Evolutionary conservation across 2,329 filamentous ascomycete genomes (phyloP), one percentile per base, ranked within the genome.

Genomic region (Aureobasidium sp.): DNA sequence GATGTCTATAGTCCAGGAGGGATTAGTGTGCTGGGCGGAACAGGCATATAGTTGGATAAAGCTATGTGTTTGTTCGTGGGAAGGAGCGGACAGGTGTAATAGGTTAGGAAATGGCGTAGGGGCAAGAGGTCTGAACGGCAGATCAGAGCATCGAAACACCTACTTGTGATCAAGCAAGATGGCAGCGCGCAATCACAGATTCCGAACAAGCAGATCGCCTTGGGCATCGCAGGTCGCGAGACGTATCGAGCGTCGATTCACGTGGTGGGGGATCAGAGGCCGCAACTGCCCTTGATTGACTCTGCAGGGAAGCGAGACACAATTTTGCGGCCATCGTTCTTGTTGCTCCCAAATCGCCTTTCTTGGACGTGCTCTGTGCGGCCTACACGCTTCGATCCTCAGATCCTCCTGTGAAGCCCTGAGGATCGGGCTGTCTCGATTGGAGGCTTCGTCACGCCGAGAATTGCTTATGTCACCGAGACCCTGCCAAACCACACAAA

Each of bases 201-300:
- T 53, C 58, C 41, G 27, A 61, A 58, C 39, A 42, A 57, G 32
- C 58, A 59, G 42, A 55, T 61, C 34, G 60, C 16, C 32, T 44
- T 51, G 60, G 21, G 44, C 55, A 64, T 64, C 63, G 63, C 60
- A 44, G 34, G 32, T 44, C 27, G 30, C 36, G 39, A 48, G 60
- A 54, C 21, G 53, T 55, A 64, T 64, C 63, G 63, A 57, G n/a
- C n/a, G 30, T 34, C 53, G 42, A 48, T 58, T 32, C 54, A 47
- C 32, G 42, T 48, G 42, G 54, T 34, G 54, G 54, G 32, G 53
- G 41, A 41, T 45, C n/a, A 34, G 29, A 57, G 21, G 25, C 41
- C 39, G 30, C 39, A 45, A 57, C 53, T 34, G 53, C 14, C 42
- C 41, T 13, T 58, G 54, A 58, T 47, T 48, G 54, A 58, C 54